Base-by-base conservation (phyloP, 441 rosid genomes). In the Cnidoscolus chayamansa region DNA sequence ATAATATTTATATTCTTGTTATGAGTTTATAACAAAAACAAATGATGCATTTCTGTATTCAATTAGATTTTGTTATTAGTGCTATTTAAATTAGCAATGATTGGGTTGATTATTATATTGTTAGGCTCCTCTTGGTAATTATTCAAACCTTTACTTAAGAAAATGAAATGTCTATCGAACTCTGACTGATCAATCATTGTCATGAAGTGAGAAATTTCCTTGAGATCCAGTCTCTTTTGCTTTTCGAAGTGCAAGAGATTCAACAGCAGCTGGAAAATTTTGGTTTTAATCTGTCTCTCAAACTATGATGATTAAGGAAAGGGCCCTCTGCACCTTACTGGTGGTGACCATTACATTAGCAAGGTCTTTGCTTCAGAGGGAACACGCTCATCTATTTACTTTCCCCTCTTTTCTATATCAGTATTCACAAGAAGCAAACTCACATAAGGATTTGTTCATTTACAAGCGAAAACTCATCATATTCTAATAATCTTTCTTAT, bases 11-110 rank as follows among this genome's bases (percentile, higher is more conserved):
- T 37, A 48, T 43, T 72, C 19, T 69, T 64, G 10, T 1, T 56
- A 31, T 49, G 79, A 70, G 77, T 71, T 74, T 53, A 74, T 80
- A 78, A 81, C 81, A 76, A 81, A 74, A 76, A 76, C 61, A 67
- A 50, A 12, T 54, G 13, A 53, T 32, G 75, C 16, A 3, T 76
- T 71, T 40, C 10, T 72, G 55, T 65, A 55, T 48, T 71, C 17
- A 55, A 64, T 31, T 77, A 63, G 68, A 15, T 30, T 73, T 47
- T 19, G 16, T 58, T 65, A 47, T 50, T 70, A 54, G 4, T 40
- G 72, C n/a, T n/a, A 71, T 65, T 76, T 72, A 11, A 35, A 43
- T 65, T 37, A 56, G 48, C 30, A 5, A n/a, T 58, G 74, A 37
- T 76, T 16, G 51, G 53, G 73, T 66, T 25, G 17, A 15, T 68